These are phyloP conservation scores for Tylopilus orsonianus DNA, from an alignment of 1,284 basidiomycete species.

Conservation along the genomic window DNA sequence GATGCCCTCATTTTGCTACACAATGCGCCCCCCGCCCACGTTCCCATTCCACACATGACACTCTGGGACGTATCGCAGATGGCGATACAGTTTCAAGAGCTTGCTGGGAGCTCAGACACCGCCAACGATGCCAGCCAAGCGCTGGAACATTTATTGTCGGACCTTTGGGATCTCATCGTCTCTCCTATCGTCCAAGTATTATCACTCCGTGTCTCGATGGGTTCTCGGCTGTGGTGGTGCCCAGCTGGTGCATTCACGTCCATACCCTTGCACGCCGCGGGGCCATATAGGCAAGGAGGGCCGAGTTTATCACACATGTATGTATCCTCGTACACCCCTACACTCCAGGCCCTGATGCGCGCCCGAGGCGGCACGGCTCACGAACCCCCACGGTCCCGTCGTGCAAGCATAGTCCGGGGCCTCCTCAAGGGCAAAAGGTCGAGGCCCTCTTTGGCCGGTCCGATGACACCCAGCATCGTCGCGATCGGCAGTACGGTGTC, in stretches of 20 bases:
- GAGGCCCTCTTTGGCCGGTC: constrained; percentile 4
- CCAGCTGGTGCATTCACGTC: constrained; percentile 35
- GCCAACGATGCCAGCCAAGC: not conserved
- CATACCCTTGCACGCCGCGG: constrained; percentile 44
- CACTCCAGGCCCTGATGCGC: constrained; percentile 34
- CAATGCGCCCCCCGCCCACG: constrained; percentile 14
- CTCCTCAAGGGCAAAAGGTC: constrained; percentile 23
- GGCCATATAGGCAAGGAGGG: constrained; percentile 18
- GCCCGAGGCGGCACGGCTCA: constrained; percentile 1
- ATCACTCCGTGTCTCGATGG: constrained; percentile 3
- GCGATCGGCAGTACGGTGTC: constrained; percentile 18
- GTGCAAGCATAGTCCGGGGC: constrained; percentile 11
- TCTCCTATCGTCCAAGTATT: constrained; percentile 32
- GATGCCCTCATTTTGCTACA: constrained; percentile 30
- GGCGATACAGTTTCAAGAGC: constrained; percentile 20
- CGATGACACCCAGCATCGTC: constrained; percentile 14
- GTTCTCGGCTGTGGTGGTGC: constrained; percentile 47
- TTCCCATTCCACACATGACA: constrained; percentile 21
- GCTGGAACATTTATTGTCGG: constrained; percentile 24
- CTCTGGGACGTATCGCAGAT: constrained; percentile 20
- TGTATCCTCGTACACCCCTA: constrained; percentile 41
- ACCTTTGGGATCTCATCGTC: constrained; percentile 37
- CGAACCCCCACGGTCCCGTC: constrained; percentile 7
- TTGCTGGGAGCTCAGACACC: constrained; percentile 6
- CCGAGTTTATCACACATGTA: constrained; percentile 30